Conservation (phyloP, 495 filamentous ascomycete genomes). For the Monascus purpureus region DNA sequence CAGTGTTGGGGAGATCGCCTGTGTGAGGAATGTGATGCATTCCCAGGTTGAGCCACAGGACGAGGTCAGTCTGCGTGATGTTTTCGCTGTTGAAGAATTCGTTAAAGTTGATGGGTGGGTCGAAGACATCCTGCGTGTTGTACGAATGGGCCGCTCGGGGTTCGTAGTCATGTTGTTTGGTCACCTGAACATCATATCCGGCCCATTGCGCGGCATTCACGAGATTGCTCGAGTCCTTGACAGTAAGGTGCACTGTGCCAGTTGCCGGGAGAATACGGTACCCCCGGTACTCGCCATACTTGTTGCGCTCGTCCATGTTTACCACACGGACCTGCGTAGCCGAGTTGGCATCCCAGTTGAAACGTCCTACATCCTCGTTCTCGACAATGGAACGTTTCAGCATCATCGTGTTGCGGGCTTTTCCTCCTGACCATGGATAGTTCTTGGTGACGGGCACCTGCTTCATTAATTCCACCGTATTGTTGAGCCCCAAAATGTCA, state of each 20-base stretch:
- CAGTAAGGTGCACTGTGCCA: slow-evolving; percentile 30
- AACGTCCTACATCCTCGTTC: slow-evolving; percentile 29
- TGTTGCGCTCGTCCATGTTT: slow-evolving; percentile 37
- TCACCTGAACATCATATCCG: slow-evolving; percentile 34
- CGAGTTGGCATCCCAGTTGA: slow-evolving; percentile 38
- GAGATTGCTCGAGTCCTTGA: slow-evolving; percentile 33
- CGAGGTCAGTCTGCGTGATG: slow-evolving; percentile 38
- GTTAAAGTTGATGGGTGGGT: slow-evolving; percentile 41
- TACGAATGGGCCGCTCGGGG: slow-evolving; percentile 27
- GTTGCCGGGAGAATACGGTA: slow-evolving; percentile 36
- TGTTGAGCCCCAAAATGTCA: slow-evolving; percentile 35
- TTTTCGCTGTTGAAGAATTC: slow-evolving; percentile 41
- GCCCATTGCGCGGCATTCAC: slow-evolving; percentile 33
- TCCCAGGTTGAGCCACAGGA: slow-evolving; percentile 25
- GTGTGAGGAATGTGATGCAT: slow-evolving; percentile 46
- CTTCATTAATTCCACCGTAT: slow-evolving; percentile 30
- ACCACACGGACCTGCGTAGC: slow-evolving; percentile 36
- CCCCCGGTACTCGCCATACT: slow-evolving; percentile 39
- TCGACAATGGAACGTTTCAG: slow-evolving; percentile 28
- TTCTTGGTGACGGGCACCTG: slow-evolving; percentile 23
- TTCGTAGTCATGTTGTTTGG: slow-evolving; percentile 40
- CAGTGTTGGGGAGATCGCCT: slow-evolving; percentile 39
- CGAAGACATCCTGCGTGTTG: slow-evolving; percentile 29
- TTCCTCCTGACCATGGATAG: slow-evolving; percentile 36
- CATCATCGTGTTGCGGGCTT: slow-evolving; percentile 40